Evolutionary conservation across 371 early-diverging fungal species (phyloP), one percentile per base, ranked within the genome.

Genomic region (Funneliformis caledonium): DNA sequence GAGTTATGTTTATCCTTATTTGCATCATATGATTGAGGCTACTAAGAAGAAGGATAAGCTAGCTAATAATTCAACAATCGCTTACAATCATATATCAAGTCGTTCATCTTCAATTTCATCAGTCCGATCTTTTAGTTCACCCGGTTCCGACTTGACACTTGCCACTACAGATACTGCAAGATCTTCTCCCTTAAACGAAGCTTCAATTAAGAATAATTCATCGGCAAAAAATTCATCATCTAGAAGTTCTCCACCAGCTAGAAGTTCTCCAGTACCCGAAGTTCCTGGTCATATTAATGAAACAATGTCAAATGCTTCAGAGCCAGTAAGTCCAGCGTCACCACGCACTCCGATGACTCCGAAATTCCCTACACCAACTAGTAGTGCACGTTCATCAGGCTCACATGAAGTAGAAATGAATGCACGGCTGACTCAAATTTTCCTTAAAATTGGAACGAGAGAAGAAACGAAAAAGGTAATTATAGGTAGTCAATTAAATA

Each of bases 21-120:
- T 93, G 52, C 88, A 88, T 62, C 92, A 93, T 70, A 91, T 93
- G 92, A 79, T 93, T n/a, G 92, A 93, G 67, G 90, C 91, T 2
- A 84, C 85, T 48, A 84, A 86, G 19, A 93, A 91, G 78, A 89
- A 88, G 70, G 67, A 64, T 31, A 56, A 67, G 26, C 64, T n/a
- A 65, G 43, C 77, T 31, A 59, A 14, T 0, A 61, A 37, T 11
- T 45, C 16, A n/a, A 5, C 37, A n/a, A n/a, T 43, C 1, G 8
- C 47, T 69, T 14, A 43, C 9, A 43, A n/a, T 69, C n/a, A 69
- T 62, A 16, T 33, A 60, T 2, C 43, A 19, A 82, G 43, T 12
- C 81, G 56, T 26, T 47, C 61, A 42, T 33, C 42, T 22, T 26
- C 73, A 8, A 31, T 31, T 26, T 31, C 16, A 59, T 43, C 81